These are phyloP conservation scores for Monilinia polystroma DNA, from an alignment of 2,329 filamentous ascomycete species.

Conservation along the genomic window DNA sequence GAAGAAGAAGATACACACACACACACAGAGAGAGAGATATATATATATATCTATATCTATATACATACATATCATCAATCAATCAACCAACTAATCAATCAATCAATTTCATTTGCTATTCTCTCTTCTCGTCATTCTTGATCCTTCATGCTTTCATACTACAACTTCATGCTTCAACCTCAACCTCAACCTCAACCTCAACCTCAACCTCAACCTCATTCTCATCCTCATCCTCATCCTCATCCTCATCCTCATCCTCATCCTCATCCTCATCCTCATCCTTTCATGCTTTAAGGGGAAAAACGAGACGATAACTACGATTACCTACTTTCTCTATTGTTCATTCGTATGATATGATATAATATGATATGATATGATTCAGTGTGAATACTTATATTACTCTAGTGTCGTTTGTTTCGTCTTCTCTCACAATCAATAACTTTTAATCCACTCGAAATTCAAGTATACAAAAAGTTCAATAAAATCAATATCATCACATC, in stretches of 20 bases:
- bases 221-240: no score
- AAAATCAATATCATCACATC: not conserved
- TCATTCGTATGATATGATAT: not conserved
- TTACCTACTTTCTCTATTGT: not conserved
- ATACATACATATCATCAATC: no score
- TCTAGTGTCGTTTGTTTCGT: not conserved
- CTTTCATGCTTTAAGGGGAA: not conserved
- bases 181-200: no score
- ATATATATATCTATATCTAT: no score
- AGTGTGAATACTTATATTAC: not conserved
- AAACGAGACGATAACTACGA: not conserved
- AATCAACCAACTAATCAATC: not conserved
- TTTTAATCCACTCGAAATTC: not conserved
- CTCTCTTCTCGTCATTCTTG: not conserved
- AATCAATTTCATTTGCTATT: not conserved
- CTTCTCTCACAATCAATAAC: not conserved
- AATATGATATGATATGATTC: not conserved
- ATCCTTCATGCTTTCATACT: not conserved
- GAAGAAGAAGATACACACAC: not conserved
- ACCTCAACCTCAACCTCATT: no score
- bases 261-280: no score
- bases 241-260: no score
- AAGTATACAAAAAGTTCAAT: not conserved
- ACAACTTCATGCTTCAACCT: not conserved
- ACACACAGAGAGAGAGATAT: no score